Percentiles rank a stretch among this genome's conserved stretches.
These are phyloP conservation scores for Schrenkiella parvula DNA, from an alignment of 345 rosid species.

Conservation along the genomic window DNA sequence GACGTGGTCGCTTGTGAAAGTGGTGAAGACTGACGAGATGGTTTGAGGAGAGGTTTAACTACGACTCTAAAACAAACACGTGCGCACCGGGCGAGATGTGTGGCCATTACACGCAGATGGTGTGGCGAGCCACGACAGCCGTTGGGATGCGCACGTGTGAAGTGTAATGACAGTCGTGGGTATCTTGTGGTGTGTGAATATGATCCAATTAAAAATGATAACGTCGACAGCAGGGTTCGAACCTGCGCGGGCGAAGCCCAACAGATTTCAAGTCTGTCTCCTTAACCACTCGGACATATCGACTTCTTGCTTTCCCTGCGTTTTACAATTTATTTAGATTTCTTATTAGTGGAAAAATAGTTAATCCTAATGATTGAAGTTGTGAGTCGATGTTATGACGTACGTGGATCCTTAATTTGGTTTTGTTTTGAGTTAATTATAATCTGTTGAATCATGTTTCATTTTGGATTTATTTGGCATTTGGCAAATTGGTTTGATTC, in stretches of 20 bases:
- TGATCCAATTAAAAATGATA: conserved; percentile 12
- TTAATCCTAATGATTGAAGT: background rate
- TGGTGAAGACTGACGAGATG: conserved; percentile 42
- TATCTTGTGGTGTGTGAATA: conserved; percentile 37
- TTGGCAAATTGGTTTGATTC: background rate
- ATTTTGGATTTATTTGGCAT: background rate
- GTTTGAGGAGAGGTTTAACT: conserved; percentile 35
- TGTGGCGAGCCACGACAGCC: conserved; percentile 34
- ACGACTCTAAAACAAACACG: background rate
- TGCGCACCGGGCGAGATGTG: conserved; percentile 37
- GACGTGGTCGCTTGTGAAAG: conserved; percentile 31
- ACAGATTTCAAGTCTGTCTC: conserved; percentile 97
- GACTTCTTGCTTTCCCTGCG: conserved; percentile 16
- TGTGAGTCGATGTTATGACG: too few species aligned
- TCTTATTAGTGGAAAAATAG: background rate
- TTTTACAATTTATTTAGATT: background rate
- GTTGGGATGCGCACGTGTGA: conserved; percentile 44
- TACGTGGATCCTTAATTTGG: background rate
- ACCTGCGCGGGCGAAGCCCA: conserved; percentile 80
- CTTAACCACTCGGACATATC: conserved; percentile 99
- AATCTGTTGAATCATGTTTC: background rate
- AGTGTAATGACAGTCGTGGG: conserved; percentile 29
- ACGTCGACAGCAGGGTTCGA: conserved; percentile 88
- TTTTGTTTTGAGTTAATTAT: background rate
- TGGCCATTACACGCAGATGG: conserved; percentile 54